Base-by-base conservation (phyloP, 192 early-diverging fungal genomes). In the Coemansia sp. region DNA sequence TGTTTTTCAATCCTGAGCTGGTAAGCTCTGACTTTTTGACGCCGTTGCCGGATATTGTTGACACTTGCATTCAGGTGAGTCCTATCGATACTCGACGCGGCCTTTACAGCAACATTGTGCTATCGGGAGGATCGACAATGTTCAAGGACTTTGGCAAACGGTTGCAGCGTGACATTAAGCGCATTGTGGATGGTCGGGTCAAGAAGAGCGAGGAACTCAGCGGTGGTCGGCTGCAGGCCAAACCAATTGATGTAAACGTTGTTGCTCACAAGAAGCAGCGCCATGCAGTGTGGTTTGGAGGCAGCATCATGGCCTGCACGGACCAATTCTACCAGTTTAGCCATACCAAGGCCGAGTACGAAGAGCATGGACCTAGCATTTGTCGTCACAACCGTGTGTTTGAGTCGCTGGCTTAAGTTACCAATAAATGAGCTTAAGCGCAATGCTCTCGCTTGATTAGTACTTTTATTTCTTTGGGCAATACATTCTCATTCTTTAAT, bases 1-100 rank as follows among this genome's bases (percentile, higher is more conserved):
- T 98, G 71, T 98, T 98, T 74, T 98, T 98, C 82, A 97, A 96
- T 70, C 96, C 96, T 18, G 96, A 98, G 80, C 94, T 98, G 59
- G 91, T 90, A 39, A 90, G 87, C 82, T 91, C 93, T 18, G 94
- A 97, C 69, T 98, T 96, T 69, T 72, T 96, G 58, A 96, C 92
- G 15, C 96, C 96, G 33, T 79, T 98, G 18, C 94, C 96, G 9
- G 89, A 94, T 38, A 91, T 97, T 16, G 94, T 98, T 18, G 96
- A 98, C 82, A 90, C 82, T 51, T 92, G 92, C 35, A 94, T 98
- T 54, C 96, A 98, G 70, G 88, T 86, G 58, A 94, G 94, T 61
- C 96, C 96, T 13, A 97, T 98, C 59, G 96, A 98, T 79, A 92
- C 89, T 28, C 87, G 96, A 59, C 83, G 96, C 66, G 96, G 96